Percentiles rank a stretch among this genome's conserved stretches.
Evolutionary conservation across 352 stramenopile species (phyloP).

Genomic region (Pseudoperonospora humuli): DNA sequence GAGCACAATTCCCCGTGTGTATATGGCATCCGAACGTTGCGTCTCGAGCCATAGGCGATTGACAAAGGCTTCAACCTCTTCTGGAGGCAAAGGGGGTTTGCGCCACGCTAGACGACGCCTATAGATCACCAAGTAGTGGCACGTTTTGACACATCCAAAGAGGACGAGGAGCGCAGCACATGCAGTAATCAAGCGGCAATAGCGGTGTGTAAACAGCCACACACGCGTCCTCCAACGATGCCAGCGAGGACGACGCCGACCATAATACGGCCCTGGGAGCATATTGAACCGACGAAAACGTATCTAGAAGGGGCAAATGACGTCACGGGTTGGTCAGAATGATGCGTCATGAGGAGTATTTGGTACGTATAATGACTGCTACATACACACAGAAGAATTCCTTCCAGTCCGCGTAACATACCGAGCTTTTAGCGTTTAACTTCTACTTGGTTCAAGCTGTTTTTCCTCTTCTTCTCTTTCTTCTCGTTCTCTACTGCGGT

Average conservation of each 20-base stretch:
- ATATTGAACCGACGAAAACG: too few relatives aligned
- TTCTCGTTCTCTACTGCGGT: constrained; percentile 15
- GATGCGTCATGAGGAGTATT: too few relatives aligned
- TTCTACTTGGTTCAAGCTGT: too few relatives aligned
- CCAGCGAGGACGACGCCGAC: constrained; percentile 6
- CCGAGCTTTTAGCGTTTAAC: too few relatives aligned
- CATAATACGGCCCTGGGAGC: constrained; percentile 8
- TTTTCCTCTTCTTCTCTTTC: background rate
- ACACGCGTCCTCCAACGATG: constrained; percentile 11
- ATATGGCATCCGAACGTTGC: constrained; percentile 4
- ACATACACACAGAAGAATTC: too few relatives aligned
- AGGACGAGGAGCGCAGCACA: background rate
- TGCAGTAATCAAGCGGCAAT: background rate
- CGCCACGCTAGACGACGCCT: constrained; percentile 6
- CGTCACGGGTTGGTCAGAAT: too few relatives aligned
- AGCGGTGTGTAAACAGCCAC: constrained; percentile 8
- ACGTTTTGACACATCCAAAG: constrained; percentile 4
- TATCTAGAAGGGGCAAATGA: too few relatives aligned
- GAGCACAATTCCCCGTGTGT: constrained; percentile 35
- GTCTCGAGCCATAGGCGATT: constrained; percentile 21
- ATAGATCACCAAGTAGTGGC: background rate
- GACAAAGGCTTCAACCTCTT: constrained; percentile 17
- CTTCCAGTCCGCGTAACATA: too few relatives aligned
- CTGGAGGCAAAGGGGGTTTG: background rate
- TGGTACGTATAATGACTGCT: too few relatives aligned